Percentiles rank a stretch among this genome's conserved stretches.
Conservation (phyloP, 2,329 filamentous ascomycete species). For the Scedosporium dehoogii region DNA sequence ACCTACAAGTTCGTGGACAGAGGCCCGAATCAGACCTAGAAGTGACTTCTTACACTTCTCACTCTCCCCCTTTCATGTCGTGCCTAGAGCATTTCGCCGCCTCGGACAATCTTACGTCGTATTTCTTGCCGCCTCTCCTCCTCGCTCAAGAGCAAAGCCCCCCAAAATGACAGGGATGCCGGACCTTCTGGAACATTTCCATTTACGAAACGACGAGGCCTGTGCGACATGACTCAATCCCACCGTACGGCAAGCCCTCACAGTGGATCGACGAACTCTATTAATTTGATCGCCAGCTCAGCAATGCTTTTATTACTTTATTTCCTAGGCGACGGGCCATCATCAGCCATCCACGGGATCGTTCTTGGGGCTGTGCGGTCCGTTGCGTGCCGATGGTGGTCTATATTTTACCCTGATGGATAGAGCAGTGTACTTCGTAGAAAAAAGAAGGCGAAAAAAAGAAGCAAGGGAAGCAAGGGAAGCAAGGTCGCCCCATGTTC, state of each 20-base stretch:
- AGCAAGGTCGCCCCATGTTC: neutral
- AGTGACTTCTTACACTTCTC: neutral
- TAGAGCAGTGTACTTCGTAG: too few species aligned
- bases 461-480: neutral
- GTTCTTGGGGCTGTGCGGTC: too few species aligned
- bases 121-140: neutral
- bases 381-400: neutral
- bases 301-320: too few species aligned
- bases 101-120: neutral
- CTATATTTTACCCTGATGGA: neutral
- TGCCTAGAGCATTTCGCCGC: neutral
- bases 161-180: neutral
- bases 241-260: neutral
- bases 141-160: neutral
- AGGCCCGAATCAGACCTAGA: neutral
- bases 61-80: neutral
- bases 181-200: slow-evolving; percentile 1
- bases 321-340: too few species aligned
- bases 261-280: too few species aligned
- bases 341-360: too few species aligned
- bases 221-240: neutral
- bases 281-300: too few species aligned
- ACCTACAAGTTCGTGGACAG: too few species aligned
- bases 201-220: neutral
- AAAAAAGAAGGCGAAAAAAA: neutral